phyloP scores from a whole-genome alignment of 176 grass and related monocot genomes.

The Cymbopogon citratus region DNA sequence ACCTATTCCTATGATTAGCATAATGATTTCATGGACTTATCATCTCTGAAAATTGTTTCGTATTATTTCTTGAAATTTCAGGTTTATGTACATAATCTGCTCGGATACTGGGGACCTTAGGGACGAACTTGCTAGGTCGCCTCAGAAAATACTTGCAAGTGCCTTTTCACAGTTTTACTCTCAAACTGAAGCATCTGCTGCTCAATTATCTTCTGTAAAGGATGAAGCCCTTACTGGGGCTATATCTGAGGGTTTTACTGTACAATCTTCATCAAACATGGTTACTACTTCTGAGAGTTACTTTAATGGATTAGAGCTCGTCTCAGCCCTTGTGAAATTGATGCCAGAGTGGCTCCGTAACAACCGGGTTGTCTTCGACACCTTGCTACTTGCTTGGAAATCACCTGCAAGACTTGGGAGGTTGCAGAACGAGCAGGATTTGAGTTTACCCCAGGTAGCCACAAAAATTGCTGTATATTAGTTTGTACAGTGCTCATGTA shows the following conservation, averaged over 20 bases:
- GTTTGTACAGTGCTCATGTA: slow-evolving; percentile 11
- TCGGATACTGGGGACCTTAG: slow-evolving; percentile 80
- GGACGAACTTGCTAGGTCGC: slow-evolving; percentile 88
- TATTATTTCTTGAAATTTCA: slow-evolving; percentile 40
- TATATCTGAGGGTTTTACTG: slow-evolving; percentile 53
- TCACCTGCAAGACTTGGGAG: slow-evolving; percentile 81
- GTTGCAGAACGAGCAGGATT: slow-evolving; percentile 84
- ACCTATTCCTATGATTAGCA: not conserved
- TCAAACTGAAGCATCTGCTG: slow-evolving; percentile 45
- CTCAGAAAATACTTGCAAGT: slow-evolving; percentile 93
- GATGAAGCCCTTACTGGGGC: slow-evolving; percentile 58
- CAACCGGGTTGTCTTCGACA: slow-evolving; percentile 82
- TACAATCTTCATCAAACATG: slow-evolving; percentile 48
- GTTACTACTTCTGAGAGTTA: slow-evolving; percentile 68
- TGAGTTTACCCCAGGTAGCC: slow-evolving; percentile 81
- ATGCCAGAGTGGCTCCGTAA: slow-evolving; percentile 94
- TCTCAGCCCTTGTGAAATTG: slow-evolving; percentile 83
- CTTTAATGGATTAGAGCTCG: slow-evolving; percentile 91
- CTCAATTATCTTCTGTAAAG: slow-evolving; percentile 54
- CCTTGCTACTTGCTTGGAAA: slow-evolving; percentile 88
- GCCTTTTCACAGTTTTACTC: slow-evolving; percentile 75
- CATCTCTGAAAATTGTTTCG: not conserved
- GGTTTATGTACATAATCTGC: slow-evolving; percentile 99
- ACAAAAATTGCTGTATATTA: not conserved
- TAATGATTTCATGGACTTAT: not conserved